phyloP scores from a whole-genome alignment of 805 yeast genomes.

The Ogataea zsoltii region DNA sequence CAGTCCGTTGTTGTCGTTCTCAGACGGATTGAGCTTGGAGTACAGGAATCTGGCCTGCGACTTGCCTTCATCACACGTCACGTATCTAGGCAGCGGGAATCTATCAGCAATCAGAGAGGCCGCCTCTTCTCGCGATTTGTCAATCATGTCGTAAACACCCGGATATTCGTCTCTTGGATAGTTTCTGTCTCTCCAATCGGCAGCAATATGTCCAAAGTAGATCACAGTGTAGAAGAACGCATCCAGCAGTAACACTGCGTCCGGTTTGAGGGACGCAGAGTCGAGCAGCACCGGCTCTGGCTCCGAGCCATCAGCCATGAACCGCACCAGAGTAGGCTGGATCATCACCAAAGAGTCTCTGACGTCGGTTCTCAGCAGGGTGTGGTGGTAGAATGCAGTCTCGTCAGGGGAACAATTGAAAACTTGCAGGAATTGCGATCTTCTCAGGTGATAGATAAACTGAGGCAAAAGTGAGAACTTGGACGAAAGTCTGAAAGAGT shows the following conservation, averaged over 20 bases:
- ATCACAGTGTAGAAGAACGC: constrained; percentile 96
- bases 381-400: constrained; percentile 94
- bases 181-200: constrained; percentile 94
- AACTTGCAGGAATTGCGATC: constrained; percentile 93
- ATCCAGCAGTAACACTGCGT: constrained; percentile 82
- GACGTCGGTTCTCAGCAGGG: constrained; percentile 86
- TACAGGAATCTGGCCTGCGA: constrained; percentile 96
- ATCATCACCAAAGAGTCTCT: constrained; percentile 94
- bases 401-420: constrained; percentile 99
- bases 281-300: constrained; percentile 93
- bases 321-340: constrained; percentile 93
- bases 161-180: constrained; percentile 92
- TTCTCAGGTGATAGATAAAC: constrained; percentile 90
- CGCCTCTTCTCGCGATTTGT: constrained; percentile 90
- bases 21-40: constrained; percentile 93
- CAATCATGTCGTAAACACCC: constrained; percentile 81
- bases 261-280: constrained; percentile 88
- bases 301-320: constrained; percentile 72
- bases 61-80: constrained; percentile 97
- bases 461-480: constrained; percentile 91
- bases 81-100: constrained; percentile 96
- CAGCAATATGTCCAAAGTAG: constrained; percentile 92
- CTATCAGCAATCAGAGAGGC: constrained; percentile 88
- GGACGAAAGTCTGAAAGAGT: constrained; percentile 78
- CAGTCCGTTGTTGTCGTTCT: constrained; percentile 49